Evolutionary conservation across 1,284 basidiomycete genomes (phyloP).

Genomic region (Termitomyces sp.): DNA sequence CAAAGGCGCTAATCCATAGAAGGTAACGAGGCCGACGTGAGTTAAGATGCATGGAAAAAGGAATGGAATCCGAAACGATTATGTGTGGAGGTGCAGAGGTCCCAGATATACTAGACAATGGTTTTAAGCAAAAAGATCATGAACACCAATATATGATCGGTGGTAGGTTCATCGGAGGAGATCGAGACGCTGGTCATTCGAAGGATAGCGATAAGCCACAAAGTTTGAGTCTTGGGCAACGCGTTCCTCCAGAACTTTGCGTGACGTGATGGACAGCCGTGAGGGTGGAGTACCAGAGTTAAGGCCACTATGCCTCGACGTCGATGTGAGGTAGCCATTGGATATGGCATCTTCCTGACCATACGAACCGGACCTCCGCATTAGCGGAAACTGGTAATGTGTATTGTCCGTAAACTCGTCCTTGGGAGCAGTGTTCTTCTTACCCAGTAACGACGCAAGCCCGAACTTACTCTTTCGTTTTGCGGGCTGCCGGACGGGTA

Average conservation of each 20-base stretch:
- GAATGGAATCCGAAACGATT: conserved; percentile 6
- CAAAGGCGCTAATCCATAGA: not conserved
- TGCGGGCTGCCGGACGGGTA: conserved; percentile 29
- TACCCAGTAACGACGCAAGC: conserved; percentile 57
- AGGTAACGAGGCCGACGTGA: not conserved
- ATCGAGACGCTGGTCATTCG: conserved; percentile 58
- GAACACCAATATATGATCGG: not conserved
- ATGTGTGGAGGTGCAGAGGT: not conserved
- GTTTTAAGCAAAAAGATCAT: not conserved
- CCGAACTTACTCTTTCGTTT: conserved; percentile 72
- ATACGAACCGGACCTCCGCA: conserved; percentile 38
- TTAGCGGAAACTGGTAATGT: conserved; percentile 35
- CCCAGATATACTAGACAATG: not conserved
- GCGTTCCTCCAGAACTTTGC: conserved; percentile 68
- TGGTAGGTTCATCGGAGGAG: conserved; percentile 39
- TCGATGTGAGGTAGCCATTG: conserved; percentile 38
- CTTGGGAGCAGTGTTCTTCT: conserved; percentile 39
- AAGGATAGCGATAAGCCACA: conserved; percentile 80
- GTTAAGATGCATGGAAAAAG: conserved; percentile 2
- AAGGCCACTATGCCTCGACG: conserved; percentile 40
- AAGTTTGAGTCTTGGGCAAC: conserved; percentile 77
- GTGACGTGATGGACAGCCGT: conserved; percentile 57
- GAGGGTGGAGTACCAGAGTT: conserved; percentile 25
- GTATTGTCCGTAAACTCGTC: conserved; percentile 37
- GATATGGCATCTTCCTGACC: conserved; percentile 39